Percentiles rank a stretch among this genome's conserved stretches.
Conservation (phyloP, 768 basidiomycete genomes). For the Auricularia sp. region DNA sequence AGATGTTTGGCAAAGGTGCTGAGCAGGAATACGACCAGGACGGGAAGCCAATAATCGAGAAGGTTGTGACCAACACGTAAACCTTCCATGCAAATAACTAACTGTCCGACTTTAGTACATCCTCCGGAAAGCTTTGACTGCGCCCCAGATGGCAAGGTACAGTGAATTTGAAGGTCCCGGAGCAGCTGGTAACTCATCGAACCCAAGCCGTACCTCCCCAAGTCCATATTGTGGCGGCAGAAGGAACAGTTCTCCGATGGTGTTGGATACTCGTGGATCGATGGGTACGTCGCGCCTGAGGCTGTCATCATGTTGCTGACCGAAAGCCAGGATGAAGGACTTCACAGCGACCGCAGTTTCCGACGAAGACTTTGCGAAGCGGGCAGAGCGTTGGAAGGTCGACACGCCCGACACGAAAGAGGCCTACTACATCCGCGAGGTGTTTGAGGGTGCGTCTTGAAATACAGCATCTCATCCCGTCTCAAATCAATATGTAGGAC, state of each 20-base stretch:
- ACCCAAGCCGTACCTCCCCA: constrained; percentile 78
- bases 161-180: constrained; percentile 3
- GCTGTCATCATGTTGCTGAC: neutral
- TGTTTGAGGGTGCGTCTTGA: constrained; percentile 62
- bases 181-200: neutral
- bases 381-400: constrained; percentile 62
- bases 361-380: constrained; percentile 70
- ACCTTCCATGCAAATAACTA: neutral
- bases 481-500: constrained; percentile 31
- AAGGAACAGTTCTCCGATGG: constrained; percentile 99
- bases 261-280: constrained; percentile 98
- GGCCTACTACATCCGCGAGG: constrained; percentile 84
- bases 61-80: constrained; percentile 36
- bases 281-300: constrained; percentile 48
- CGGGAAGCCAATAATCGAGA: constrained; percentile 90
- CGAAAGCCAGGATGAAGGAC: constrained; percentile 65
- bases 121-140: constrained; percentile 93
- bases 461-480: neutral
- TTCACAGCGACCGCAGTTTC: constrained; percentile 67
- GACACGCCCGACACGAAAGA: constrained; percentile 94
- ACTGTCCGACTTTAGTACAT: constrained; percentile 55
- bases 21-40: constrained; percentile 70
- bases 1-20: constrained; percentile 80
- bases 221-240: constrained; percentile 93
- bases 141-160: constrained; percentile 64